Conservation (phyloP, 495 filamentous ascomycete species). For the Penicillium samsonianum region DNA sequence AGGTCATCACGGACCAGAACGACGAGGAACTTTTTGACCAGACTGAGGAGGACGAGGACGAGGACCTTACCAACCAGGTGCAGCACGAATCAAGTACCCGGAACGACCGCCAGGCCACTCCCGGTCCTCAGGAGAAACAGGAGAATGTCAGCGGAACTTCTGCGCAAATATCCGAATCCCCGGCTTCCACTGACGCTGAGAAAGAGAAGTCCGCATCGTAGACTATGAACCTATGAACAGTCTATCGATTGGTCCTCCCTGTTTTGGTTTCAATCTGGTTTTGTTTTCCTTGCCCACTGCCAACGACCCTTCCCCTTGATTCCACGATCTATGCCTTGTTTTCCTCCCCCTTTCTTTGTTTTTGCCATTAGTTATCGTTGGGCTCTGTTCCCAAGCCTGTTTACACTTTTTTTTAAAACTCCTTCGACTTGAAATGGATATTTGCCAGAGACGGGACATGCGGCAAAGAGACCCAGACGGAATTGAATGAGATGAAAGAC, state of each 20-base stretch:
- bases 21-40: constrained; percentile 93
- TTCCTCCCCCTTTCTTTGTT: constrained; percentile 12
- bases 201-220: constrained; percentile 38
- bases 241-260: constrained; percentile 14
- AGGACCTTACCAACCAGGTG: constrained; percentile 64
- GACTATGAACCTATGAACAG: constrained; percentile 13
- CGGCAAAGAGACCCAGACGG: constrained; percentile 10
- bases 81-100: constrained; percentile 42
- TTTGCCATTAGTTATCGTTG: constrained; percentile 15
- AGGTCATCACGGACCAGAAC: constrained; percentile 80
- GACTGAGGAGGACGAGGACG: constrained; percentile 80
- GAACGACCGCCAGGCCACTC: constrained; percentile 59
- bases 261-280: constrained; percentile 20
- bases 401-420: constrained; percentile 14
- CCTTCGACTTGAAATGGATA: constrained; percentile 15
- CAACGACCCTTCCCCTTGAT: constrained; percentile 23
- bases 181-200: constrained; percentile 45
- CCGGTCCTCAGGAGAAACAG: constrained; percentile 48
- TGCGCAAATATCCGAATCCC: constrained; percentile 49
- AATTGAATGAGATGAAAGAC: constrained; percentile 13
- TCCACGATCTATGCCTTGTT: constrained; percentile 24
- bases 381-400: constrained; percentile 13
- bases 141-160: constrained; percentile 26
- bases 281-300: constrained; percentile 22
- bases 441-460: constrained; percentile 9